Conservation (phyloP, 345 rosid genomes). For the Eucalyptus tenuipes region DNA sequence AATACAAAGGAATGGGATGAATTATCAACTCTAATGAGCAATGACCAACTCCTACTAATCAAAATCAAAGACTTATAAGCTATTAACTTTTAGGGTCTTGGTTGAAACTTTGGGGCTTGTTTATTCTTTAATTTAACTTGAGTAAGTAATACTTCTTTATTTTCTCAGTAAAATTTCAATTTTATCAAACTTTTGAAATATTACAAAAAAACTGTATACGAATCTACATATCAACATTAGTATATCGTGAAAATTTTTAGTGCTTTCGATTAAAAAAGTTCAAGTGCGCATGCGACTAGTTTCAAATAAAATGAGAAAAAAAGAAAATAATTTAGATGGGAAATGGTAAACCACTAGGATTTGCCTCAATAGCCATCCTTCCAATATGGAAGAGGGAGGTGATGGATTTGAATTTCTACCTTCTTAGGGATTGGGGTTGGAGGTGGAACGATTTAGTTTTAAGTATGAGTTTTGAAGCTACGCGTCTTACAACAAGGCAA, state of each 20-base stretch:
- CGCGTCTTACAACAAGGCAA: too few species aligned
- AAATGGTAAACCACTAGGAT: too few species aligned
- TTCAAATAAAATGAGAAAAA: neutral
- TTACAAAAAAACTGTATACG: accelerated
- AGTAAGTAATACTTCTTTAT: neutral
- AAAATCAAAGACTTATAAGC: neutral
- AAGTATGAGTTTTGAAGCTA: too few species aligned
- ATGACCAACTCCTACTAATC: neutral
- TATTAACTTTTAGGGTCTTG: neutral
- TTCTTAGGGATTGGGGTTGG: too few species aligned
- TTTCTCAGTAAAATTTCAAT: neutral
- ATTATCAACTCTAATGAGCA: neutral
- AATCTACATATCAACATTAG: neutral
- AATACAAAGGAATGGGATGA: neutral
- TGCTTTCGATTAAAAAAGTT: neutral
- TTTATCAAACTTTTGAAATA: neutral
- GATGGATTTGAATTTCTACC: too few species aligned
- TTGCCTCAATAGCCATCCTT: too few species aligned
- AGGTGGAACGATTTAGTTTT: too few species aligned
- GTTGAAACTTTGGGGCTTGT: neutral
- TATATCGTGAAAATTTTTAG: neutral
- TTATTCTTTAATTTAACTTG: neutral
- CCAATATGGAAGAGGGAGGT: too few species aligned
- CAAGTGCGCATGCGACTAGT: neutral
- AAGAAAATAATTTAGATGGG: neutral